Evolutionary conservation across 345 rosid genomes (phyloP), one percentile per base, ranked within the genome.

Genomic region (Turritis glabra): DNA sequence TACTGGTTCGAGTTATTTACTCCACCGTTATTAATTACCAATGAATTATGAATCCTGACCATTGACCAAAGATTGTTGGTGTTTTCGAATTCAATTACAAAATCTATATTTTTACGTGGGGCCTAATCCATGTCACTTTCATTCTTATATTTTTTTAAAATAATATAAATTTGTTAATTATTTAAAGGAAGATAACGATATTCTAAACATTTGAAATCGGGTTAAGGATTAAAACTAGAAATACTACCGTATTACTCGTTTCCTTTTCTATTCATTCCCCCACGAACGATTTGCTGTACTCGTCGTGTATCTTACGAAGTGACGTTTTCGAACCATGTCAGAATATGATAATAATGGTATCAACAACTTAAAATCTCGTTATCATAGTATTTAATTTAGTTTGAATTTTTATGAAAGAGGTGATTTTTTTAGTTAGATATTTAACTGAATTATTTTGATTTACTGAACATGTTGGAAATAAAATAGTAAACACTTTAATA

Each of bases 31-130:
- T 60, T 75, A 27, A 32, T 66, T 66, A 33, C 22, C 21, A 3
- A 32, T 1, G 68, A 74, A 57, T 57, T 47, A 67, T 48, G 44
- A 66, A 50, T 67, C 67, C 65, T 70, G 80, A 76, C 75, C 71
- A 63, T 69, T 76, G 80, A 76, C 80, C 75, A 69, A 54, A 33
- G 27, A 10, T 68, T 30, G 73, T 43, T 67, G 46, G 32, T 40
- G 56, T 57, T 75, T 46, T 58, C 33, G 27, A 75, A 59, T 59
- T 57, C 11, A 58, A 35, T 59, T 67, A 68, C 63, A 59, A 30
- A 75, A 60, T 75, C 74, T 75, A 58, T 40, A 30, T 37, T 35
- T 46, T 48, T 37, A 38, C 13, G 53, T 52, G 75, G 75, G 75
- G 37, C 70, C 58, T 3, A 4, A 1, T 40, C 26, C 40, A 76